Evolutionary conservation across 2,329 filamentous ascomycete species (phyloP).

Genomic region (Diplocarpon mali): DNA sequence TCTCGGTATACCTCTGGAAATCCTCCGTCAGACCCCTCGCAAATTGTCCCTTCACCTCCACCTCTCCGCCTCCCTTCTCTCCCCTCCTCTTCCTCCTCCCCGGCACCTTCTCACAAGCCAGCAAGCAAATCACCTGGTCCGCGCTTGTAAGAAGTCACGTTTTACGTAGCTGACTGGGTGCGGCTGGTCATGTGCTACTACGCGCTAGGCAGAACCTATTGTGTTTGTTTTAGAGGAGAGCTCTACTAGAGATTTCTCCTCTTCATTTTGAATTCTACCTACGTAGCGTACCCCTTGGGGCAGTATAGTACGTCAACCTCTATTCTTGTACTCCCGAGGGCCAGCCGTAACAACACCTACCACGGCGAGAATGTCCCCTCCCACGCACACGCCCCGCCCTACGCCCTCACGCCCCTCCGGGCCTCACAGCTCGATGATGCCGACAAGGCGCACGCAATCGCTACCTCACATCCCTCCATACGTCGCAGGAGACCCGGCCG

Average conservation of each 20-base stretch:
- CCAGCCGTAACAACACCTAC: constrained; percentile 26
- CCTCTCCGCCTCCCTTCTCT: neutral
- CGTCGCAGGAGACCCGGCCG: constrained; percentile 26
- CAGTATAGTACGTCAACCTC: too few species aligned
- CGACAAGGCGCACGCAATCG: constrained; percentile 38
- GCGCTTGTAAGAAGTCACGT: too few species aligned
- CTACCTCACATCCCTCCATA: constrained; percentile 31
- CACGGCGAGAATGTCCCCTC: constrained; percentile 44
- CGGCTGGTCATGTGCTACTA: too few species aligned
- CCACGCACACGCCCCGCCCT: constrained; percentile 18
- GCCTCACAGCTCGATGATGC: constrained; percentile 41
- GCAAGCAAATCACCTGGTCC: constrained; percentile 22
- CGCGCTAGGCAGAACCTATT: too few species aligned
- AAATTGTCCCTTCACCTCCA: neutral
- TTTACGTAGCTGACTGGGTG: too few species aligned
- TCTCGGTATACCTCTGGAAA: too few species aligned
- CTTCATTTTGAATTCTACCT: too few species aligned
- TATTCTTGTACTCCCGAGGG: too few species aligned
- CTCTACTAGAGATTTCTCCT: too few species aligned
- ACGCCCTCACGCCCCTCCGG: constrained; percentile 39
- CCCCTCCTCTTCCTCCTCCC: neutral
- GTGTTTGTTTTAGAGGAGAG: too few species aligned
- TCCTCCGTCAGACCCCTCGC: too few species aligned
- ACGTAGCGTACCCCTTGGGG: too few species aligned
- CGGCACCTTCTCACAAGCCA: neutral